Base-by-base conservation (phyloP, 192 early-diverging fungal genomes). In the Podochytrium sp. region DNA sequence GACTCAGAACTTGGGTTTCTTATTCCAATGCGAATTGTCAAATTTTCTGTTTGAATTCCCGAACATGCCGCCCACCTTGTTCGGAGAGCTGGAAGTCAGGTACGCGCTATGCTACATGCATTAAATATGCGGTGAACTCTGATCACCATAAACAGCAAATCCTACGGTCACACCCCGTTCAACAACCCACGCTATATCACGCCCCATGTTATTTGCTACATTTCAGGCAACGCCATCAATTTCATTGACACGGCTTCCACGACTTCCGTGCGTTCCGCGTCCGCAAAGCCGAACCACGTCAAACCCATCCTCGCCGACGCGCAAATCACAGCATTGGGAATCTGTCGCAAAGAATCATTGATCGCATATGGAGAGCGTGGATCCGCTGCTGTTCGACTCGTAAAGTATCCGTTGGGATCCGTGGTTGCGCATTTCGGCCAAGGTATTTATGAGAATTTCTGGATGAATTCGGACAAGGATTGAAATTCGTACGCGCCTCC, bases 141-240 rank as follows among this genome's bases (percentile, higher is more conserved):
- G 30, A 12, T 20, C 27, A 20, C 7, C 30, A 27, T 38, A 37
- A 25, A 18, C 71, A 81, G 82, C 52, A 83, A 83, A 65, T 83
- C 85, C 1, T 47, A 56, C 39, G 85, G 85, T 3, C 81, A 81
- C 65, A 82, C 76, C 12, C 65, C 77, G 10, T 35, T 73, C 41
- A 43, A 35, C 40, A 14, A 53, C 6, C 72, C 83, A 34, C 16
- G 33, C 0, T 84, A 83, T 70, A 43, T 84, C 40, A 58, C 53
- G 1, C 53, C 72, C 2, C 71, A 58, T 32, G 52, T 79, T 20
- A 23, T 87, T 4, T 73, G 64, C 59, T 87, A 84, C 57, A 74
- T 75, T n/a, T 83, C 83, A 18, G 85, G 85, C 43, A 84, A 79
- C 61, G 72, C 65, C 62, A 53, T 87, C 41, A 87, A 83, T 51